Evolutionary conservation across 2,329 filamentous ascomycete species (phyloP), one percentile per base, ranked within the genome.

Genomic region (Aureobasidium sp.): DNA sequence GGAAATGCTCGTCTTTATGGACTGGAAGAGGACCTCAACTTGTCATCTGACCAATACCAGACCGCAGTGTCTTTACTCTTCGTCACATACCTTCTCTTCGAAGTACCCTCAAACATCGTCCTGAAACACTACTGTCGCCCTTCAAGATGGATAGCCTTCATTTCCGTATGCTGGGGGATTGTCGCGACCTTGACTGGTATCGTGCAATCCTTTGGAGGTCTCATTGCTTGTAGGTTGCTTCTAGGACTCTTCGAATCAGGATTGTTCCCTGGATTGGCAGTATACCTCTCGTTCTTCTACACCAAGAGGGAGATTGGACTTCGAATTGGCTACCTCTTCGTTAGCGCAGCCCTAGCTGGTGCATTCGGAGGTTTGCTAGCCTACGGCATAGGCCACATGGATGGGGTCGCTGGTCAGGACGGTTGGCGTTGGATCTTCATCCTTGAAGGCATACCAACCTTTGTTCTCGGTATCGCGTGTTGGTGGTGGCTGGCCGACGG

Each of bases 351-450:
- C 1, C 77, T 90, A 2, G 87, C 88, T 0, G 89, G 89, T 2
- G 88, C 87, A 0, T 82, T 85, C 20, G 88, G 89, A 5, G 89
- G 89, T 0, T 75, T 92, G 17, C 77, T 92, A 13, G 89, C 89
- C 0, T 91, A 87, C 65, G 87, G 81, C 1, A 89, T 92, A 64
- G 87, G 87, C 0, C 84, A 87, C 69, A 85, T 92, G 83, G 85
- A 89, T 55, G 89, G 88, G 0, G 70, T 85, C 1, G 74, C 76
- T 0, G 88, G 87, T 1, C 78, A 86, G 68, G 75, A 77, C 29
- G 89, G 87, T 0, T 92, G 89, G 89, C 78, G 87, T 39, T 89
- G 86, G 80, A 86, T 91, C 60, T 81, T 92, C 79, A 82, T 84
- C 59, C 70, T 84, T 43, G 82, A 84, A 69, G 60, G 47, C 20